A percentile compares a stretch with the other conserved stretches of the same genome.
Evolutionary conservation across 2,329 filamentous ascomycete genomes (phyloP).

Genomic region (Fusarium heterosporum): DNA sequence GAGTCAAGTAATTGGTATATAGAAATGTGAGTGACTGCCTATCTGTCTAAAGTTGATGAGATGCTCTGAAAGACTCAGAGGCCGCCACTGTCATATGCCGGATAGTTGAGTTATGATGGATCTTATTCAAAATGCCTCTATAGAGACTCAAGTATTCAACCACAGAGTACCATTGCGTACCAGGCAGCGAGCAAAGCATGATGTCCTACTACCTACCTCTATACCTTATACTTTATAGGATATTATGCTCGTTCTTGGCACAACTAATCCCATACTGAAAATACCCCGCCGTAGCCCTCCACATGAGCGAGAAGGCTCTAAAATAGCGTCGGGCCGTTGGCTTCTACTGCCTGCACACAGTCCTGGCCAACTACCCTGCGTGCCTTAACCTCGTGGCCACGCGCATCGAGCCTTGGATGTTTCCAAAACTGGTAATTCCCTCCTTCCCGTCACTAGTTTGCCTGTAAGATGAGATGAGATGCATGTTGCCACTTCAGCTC

Average conservation of each 20-base stretch:
- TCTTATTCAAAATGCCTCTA: no score
- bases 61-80: no score
- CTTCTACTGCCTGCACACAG: conserved; percentile 13
- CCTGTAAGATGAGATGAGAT: not conserved
- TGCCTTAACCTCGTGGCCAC: conserved; percentile 38
- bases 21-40: no score
- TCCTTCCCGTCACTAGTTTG: not conserved
- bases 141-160: no score
- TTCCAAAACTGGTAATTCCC: conserved; percentile 12
- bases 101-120: no score
- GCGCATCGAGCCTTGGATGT: conserved; percentile 13
- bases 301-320: conserved; percentile 16
- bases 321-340: conserved; percentile 16
- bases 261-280: not conserved
- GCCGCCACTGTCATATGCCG: no score
- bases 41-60: no score
- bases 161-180: no score
- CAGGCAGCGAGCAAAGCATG: no score
- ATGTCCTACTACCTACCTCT: no score
- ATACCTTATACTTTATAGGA: no score
- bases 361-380: conserved; percentile 35
- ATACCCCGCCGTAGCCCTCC: conserved; percentile 28
- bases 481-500: conserved; percentile 35
- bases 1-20: not conserved
- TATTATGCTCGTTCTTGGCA: not conserved